Base-by-base conservation (phyloP, 768 basidiomycete species). In the Rhodosporidiobolus odoratus region DNA sequence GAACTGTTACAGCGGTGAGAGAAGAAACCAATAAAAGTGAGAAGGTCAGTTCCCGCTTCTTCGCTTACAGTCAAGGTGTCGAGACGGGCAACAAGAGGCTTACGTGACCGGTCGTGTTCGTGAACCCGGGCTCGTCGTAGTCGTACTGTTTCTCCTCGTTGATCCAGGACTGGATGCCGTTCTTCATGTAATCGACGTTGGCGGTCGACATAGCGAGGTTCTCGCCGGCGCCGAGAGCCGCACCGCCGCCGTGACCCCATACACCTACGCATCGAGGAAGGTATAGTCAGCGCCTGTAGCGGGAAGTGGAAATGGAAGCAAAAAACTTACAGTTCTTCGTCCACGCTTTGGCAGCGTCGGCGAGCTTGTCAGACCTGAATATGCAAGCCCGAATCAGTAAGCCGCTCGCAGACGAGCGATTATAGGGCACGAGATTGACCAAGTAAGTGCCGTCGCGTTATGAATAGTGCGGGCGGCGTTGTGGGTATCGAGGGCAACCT, bases 381-480 rank as follows among this genome's bases (percentile, higher is more conserved):
- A 9, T 12, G 17, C 21, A 35, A 23, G 30, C n/a, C n/a, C n/a
- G n/a, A n/a, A 21, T 27, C 13, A 30, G 9, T 13, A 9, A 48
- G 54, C 21, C 40, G 23, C 8, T 25, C 37, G 30, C 47, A 16
- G 35, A 47, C 21, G 35, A 50, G n/a, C 13, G 21, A 50, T 23
- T 12, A n/a, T 23, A n/a, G 23, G n/a, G 48, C 21, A 15, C n/a
- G 27, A 13, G 16, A 34, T 56, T 17, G n/a, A 62, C 78, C 79
- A 80, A 1, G 76, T 76, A 21, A 80, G 59, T 2, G 74, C 27
- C 0, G 52, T 35, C 23, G 76, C 80, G 23, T 76, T 75, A 61
- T 77, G 69, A 38, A 65, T 50, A 0, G 71, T 64, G n/a, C 76
- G 62, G 34, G 69, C 52, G 17, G 58, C 57, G 72, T 75, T 77